phyloP scores from a whole-genome alignment of 2,329 filamentous ascomycete species.

The Phyllosticta ampelicida region DNA sequence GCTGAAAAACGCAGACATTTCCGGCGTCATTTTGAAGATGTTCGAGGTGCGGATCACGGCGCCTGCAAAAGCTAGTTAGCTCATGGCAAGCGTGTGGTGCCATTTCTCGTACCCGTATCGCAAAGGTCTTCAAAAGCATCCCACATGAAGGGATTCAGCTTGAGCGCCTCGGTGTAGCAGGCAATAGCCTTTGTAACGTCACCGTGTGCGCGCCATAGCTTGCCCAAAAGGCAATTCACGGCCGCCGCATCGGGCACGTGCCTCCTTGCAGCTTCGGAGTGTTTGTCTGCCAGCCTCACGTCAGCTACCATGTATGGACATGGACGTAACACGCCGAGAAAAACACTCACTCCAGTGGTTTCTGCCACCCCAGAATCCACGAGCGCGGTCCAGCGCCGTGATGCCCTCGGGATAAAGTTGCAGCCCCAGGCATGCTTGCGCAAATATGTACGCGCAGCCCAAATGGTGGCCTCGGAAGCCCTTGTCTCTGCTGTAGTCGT shows the following conservation, averaged over 20 bases:
- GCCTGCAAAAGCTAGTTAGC: conserved; percentile 42
- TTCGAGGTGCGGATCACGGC: conserved; percentile 71
- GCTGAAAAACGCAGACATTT: conserved; percentile 43
- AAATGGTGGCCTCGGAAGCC: conserved; percentile 64
- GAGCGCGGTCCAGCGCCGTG: conserved; percentile 70
- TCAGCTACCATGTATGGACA: neutral
- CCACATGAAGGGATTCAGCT: conserved; percentile 94
- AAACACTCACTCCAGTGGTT: conserved; percentile 60
- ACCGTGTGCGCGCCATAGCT: conserved; percentile 70
- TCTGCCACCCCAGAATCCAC: conserved; percentile 61
- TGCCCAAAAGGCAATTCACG: conserved; percentile 73
- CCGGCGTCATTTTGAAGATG: conserved; percentile 67
- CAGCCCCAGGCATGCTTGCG: conserved; percentile 73
- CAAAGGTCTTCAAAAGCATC: conserved; percentile 86
- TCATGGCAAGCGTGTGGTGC: neutral
- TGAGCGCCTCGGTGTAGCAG: conserved; percentile 80
- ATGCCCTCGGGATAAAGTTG: conserved; percentile 74
- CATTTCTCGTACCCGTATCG: conserved; percentile 49
- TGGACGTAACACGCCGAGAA: too few relatives aligned
- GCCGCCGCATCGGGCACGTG: conserved; percentile 74
- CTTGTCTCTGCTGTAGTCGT: conserved; percentile 64
- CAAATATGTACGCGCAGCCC: conserved; percentile 84
- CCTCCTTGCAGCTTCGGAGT: conserved; percentile 64
- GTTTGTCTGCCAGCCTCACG: conserved; percentile 42
- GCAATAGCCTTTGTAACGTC: conserved; percentile 74